Conservation (phyloP, 2,329 filamentous ascomycete genomes). For the Fusarium clavum region DNA sequence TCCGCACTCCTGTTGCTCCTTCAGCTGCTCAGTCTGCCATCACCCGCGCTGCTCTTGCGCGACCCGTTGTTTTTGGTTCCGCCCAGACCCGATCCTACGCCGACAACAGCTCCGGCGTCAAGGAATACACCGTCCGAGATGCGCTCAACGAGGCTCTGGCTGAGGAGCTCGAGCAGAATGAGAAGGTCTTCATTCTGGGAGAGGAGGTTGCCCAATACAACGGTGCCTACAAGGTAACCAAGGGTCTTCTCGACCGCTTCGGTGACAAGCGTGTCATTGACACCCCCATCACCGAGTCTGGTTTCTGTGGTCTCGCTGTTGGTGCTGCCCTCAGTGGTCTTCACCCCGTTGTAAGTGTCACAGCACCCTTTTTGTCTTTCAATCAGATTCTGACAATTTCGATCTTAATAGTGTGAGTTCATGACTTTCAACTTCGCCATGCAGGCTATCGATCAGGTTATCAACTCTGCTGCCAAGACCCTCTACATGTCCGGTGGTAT, state of each 20-base stretch:
- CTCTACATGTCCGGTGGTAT: conserved; percentile 99
- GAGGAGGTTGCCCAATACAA: conserved; percentile 99
- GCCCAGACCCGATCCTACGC: conserved; percentile 67
- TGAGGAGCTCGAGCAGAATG: conserved; percentile 94
- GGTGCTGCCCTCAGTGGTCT: conserved; percentile 95
- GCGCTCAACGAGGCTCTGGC: conserved; percentile 97
- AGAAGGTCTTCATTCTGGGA: conserved; percentile 94
- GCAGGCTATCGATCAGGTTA: conserved; percentile 99
- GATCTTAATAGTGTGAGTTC: conserved; percentile 84
- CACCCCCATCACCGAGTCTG: conserved; percentile 97
- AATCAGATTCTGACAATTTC: conserved; percentile 18
- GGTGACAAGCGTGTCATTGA: conserved; percentile 98
- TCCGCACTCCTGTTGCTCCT: conserved; percentile 51
- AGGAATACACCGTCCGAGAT: conserved; percentile 97
- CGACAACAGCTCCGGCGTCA: conserved; percentile 67
- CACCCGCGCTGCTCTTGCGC: conserved; percentile 53
- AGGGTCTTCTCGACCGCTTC: conserved; percentile 96
- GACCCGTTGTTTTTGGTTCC: conserved; percentile 54
- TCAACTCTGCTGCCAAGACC: conserved; percentile 99
- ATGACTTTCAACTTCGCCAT: conserved; percentile 99
- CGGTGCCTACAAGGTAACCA: conserved; percentile 99
- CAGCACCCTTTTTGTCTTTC: conserved; percentile 1
- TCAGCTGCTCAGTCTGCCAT: conserved; percentile 54
- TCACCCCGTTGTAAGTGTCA: conserved; percentile 83
- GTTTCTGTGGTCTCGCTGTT: conserved; percentile 92